A percentile compares a stretch with the other conserved stretches of the same genome.
Evolutionary conservation across 1,139 yeast genomes (phyloP).

Genomic region (Meyerozyma carpophila): DNA sequence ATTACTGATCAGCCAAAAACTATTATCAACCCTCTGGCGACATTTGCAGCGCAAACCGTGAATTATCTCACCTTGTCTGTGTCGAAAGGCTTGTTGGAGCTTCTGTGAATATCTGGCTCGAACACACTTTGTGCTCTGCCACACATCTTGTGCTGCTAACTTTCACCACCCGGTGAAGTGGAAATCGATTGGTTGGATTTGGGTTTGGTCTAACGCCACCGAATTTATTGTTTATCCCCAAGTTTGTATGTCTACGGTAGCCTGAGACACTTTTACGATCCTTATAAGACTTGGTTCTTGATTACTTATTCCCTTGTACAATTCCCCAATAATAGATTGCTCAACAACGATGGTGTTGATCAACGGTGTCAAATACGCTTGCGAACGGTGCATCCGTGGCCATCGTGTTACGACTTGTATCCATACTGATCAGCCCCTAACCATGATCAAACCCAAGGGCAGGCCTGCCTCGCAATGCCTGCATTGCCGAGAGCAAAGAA

Average conservation of each 20-base stretch:
- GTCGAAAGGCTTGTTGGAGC: not conserved
- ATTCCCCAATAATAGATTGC: not conserved
- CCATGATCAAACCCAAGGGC: conserved; percentile 94
- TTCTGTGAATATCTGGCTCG: not conserved
- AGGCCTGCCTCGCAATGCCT: conserved; percentile 90
- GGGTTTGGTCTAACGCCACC: too few relatives aligned
- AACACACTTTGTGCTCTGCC: not conserved
- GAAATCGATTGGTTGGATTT: not conserved
- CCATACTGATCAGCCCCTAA: conserved; percentile 85
- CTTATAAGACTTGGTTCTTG: not conserved
- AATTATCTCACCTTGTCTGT: not conserved
- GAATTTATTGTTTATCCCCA: not conserved
- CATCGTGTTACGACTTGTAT: conserved; percentile 92
- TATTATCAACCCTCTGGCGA: not conserved
- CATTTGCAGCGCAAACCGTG: not conserved
- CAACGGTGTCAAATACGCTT: conserved; percentile 91
- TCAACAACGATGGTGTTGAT: conserved; percentile 62
- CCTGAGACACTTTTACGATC: not conserved
- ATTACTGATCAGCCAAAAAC: not conserved
- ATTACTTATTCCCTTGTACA: not conserved
- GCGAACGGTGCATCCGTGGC: conserved; percentile 94
- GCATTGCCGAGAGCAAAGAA: conserved; percentile 80
- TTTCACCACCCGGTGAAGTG: not conserved
- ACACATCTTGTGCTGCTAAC: not conserved
- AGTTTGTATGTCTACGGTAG: not conserved